phyloP scores from a whole-genome alignment of 2,329 filamentous ascomycete genomes.

The Alternaria consortialis region DNA sequence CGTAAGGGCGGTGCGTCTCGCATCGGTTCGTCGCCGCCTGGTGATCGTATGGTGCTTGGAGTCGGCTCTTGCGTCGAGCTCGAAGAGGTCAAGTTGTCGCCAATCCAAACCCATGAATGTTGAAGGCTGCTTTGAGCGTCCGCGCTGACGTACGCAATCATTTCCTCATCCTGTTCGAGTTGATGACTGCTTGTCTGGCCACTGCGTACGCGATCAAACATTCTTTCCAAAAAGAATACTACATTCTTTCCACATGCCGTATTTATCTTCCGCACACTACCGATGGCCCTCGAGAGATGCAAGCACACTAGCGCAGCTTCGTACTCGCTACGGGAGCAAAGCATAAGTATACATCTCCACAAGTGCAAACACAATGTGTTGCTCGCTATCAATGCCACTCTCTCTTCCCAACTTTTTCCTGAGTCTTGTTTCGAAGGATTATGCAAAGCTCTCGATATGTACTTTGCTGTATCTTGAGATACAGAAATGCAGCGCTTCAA shows the following conservation, averaged over 20 bases:
- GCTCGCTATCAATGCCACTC: slow-evolving; percentile 73
- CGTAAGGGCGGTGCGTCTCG: slow-evolving; percentile 57
- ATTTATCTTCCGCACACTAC: slow-evolving; percentile 75
- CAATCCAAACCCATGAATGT: slow-evolving; percentile 81
- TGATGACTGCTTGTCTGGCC: slow-evolving; percentile 50
- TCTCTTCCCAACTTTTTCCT: slow-evolving; percentile 59
- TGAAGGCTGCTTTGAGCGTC: slow-evolving; percentile 85
- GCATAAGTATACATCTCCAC: slow-evolving; percentile 84
- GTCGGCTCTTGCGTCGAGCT: slow-evolving; percentile 15
- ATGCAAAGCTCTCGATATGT: slow-evolving; percentile 73
- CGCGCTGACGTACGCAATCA: slow-evolving; percentile 84
- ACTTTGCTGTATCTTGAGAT: slow-evolving; percentile 78
- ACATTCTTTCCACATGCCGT: slow-evolving; percentile 82
- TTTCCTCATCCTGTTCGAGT: slow-evolving; percentile 79
- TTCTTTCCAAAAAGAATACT: slow-evolving; percentile 76
- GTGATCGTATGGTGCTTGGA: slow-evolving; percentile 20
- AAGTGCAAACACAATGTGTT: slow-evolving; percentile 82
- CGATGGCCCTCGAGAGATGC: slow-evolving; percentile 74
- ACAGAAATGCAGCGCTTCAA: slow-evolving; percentile 79
- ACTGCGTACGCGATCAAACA: slow-evolving; percentile 66
- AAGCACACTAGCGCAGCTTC: slow-evolving; percentile 77
- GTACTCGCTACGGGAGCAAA: slow-evolving; percentile 78
- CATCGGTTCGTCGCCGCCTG: slow-evolving; percentile 37
- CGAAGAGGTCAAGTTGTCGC: slow-evolving; percentile 50
- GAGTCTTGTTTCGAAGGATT: slow-evolving; percentile 43